A percentile compares a stretch with the other conserved stretches of the same genome.
These are phyloP conservation scores for Takashimella koratensis DNA, from an alignment of 1,284 basidiomycete genomes.

Conservation along the genomic window DNA sequence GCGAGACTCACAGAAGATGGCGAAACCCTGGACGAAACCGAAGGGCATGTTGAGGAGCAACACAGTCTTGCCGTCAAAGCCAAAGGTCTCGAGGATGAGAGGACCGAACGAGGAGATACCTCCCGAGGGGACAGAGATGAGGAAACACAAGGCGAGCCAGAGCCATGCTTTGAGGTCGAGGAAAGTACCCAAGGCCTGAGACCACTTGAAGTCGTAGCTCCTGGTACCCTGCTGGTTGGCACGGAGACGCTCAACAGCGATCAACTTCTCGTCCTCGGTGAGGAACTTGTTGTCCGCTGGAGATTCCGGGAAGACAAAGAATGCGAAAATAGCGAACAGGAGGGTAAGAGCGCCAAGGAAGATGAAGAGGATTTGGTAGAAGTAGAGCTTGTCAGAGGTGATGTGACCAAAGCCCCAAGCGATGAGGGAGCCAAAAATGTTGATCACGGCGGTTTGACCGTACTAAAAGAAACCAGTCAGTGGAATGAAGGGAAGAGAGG, in stretches of 20 bases:
- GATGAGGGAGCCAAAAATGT: conserved; percentile 32
- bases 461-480: too few relatives aligned
- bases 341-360: conserved; percentile 45
- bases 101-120: conserved; percentile 42
- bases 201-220: conserved; percentile 35
- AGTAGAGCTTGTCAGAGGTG: conserved; percentile 18
- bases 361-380: conserved; percentile 44
- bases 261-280: conserved; percentile 28
- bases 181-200: conserved; percentile 38
- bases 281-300: conserved; percentile 41
- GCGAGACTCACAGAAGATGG: conserved; percentile 12
- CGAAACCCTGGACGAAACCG: conserved; percentile 26
- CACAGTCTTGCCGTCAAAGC: conserved; percentile 31
- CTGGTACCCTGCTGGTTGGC: conserved; percentile 44
- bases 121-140: conserved; percentile 30
- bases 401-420: conserved; percentile 27
- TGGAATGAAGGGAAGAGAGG: too few relatives aligned
- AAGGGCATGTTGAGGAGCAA: conserved; percentile 45
- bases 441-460: conserved; percentile 15
- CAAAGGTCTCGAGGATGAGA: conserved; percentile 41
- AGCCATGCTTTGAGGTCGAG: conserved; percentile 32
- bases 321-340: conserved; percentile 38
- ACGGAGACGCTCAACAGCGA: conserved; percentile 43
- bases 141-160: conserved; percentile 29
- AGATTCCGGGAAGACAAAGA: conserved; percentile 36